A percentile compares a stretch with the other conserved stretches of the same genome.
Evolutionary conservation across 306 rosid species (phyloP).

Genomic region (Comarum palustre): DNA sequence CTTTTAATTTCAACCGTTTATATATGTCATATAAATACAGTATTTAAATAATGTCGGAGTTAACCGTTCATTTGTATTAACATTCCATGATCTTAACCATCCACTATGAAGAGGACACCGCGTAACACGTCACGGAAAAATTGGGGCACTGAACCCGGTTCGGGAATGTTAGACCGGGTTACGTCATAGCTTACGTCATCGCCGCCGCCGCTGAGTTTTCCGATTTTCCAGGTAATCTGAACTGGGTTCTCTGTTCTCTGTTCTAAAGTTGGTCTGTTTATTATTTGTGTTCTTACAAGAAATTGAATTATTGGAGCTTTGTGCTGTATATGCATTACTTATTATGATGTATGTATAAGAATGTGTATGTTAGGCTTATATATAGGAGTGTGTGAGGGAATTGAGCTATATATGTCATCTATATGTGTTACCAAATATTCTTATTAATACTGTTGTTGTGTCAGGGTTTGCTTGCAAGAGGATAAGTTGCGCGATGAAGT

Average conservation of each 20-base stretch:
- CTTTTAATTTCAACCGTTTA: too few relatives aligned
- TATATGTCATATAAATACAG: too few relatives aligned
- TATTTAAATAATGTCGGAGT: too few relatives aligned
- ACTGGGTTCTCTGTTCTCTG: not conserved
- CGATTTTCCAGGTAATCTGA: not conserved
- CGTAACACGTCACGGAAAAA: too few relatives aligned
- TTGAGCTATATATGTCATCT: too few relatives aligned
- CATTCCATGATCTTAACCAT: too few relatives aligned
- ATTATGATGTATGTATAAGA: not conserved
- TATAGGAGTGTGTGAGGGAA: not conserved
- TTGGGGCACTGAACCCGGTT: not conserved
- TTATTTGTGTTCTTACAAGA: not conserved
- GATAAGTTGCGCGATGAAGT: constrained; percentile 60
- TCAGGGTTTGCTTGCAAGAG: constrained; percentile 36
- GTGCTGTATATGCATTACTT: not conserved
- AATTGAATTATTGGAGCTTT: not conserved
- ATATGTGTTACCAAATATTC: too few relatives aligned
- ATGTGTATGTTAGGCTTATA: not conserved
- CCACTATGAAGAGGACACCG: too few relatives aligned
- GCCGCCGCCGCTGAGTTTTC: not conserved
- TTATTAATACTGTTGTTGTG: constrained; percentile 9
- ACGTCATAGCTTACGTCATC: not conserved
- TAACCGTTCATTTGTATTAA: too few relatives aligned
- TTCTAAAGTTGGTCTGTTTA: not conserved
- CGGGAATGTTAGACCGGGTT: not conserved